Evolutionary conservation across 202 grass and related monocot species (phyloP).

Genomic region (Carex arenaria): DNA sequence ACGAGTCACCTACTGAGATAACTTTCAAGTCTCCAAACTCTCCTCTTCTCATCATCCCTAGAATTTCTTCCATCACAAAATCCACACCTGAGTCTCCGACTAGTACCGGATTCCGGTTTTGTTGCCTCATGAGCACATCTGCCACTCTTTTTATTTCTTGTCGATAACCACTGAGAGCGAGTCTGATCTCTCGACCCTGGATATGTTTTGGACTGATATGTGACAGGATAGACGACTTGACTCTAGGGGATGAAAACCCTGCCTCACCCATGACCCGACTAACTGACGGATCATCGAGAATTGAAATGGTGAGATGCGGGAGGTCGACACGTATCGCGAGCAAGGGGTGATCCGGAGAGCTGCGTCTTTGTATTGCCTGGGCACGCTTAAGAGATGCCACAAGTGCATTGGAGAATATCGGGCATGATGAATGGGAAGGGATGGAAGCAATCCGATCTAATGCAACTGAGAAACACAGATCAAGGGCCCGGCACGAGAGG

Average conservation of each 20-base stretch:
- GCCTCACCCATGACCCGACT: slow-evolving; percentile 96
- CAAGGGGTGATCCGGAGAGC: slow-evolving; percentile 50
- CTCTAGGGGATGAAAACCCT: slow-evolving; percentile 61
- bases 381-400: slow-evolving; percentile 85
- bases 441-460: slow-evolving; percentile 68
- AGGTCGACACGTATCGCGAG: slow-evolving; percentile 56
- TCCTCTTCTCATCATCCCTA: slow-evolving; percentile 41
- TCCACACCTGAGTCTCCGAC: slow-evolving; percentile 75
- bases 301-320: slow-evolving; percentile 63
- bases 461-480: slow-evolving; percentile 86
- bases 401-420: slow-evolving; percentile 76
- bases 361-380: slow-evolving; percentile 72
- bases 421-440: slow-evolving; percentile 27
- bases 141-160: slow-evolving; percentile 68
- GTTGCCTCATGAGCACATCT: slow-evolving; percentile 42
- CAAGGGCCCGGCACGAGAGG: slow-evolving; percentile 72
- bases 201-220: slow-evolving; percentile 33
- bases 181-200: slow-evolving; percentile 27
- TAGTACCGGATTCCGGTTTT: slow-evolving; percentile 78
- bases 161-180: slow-evolving; percentile 23
- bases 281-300: slow-evolving; percentile 92
- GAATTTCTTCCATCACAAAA: slow-evolving; percentile 52
- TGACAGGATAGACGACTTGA: slow-evolving; percentile 54
- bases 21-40: slow-evolving; percentile 43
- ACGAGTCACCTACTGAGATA: slow-evolving; percentile 40